Evolutionary conservation across 2,329 filamentous ascomycete species (phyloP).

Genomic region (Raffaelea arxii): DNA sequence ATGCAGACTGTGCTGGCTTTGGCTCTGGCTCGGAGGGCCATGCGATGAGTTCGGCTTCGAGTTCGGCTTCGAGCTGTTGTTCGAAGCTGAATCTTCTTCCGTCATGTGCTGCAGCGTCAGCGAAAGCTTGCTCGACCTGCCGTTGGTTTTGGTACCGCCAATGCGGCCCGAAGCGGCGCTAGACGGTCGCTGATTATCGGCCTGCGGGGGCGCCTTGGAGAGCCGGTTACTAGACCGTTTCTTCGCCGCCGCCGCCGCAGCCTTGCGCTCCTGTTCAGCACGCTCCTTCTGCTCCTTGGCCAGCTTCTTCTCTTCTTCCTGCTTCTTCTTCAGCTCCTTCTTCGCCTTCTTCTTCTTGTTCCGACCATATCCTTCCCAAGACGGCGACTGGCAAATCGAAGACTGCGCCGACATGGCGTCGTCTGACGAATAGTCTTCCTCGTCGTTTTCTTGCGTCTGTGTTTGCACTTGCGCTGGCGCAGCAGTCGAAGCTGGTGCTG

Average conservation of each 20-base stretch:
- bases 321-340: background rate
- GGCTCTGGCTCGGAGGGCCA: too few species aligned
- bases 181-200: background rate
- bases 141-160: too few species aligned
- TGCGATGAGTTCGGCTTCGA: too few species aligned
- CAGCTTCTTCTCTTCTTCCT: background rate
- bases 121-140: too few species aligned
- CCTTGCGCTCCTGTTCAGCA: conserved; percentile 26
- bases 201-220: conserved; percentile 25
- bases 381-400: conserved; percentile 52
- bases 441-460: conserved; percentile 9
- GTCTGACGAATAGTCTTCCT: conserved; percentile 9
- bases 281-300: background rate
- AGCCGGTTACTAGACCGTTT: conserved; percentile 23
- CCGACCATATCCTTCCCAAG: conserved; percentile 48
- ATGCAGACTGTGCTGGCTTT: too few species aligned
- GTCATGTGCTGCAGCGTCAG: too few species aligned
- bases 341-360: conserved; percentile 31
- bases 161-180: conserved; percentile 1
- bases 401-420: conserved; percentile 30
- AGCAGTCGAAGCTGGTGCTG: too few species aligned
- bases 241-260: conserved; percentile 26
- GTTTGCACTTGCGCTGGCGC: background rate
- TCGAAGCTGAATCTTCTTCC: too few species aligned
- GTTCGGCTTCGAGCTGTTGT: too few species aligned